Evolutionary conservation across 768 basidiomycete species (phyloP), one percentile per base, ranked within the genome.

Genomic region (Xerocomellus amylosporus): DNA sequence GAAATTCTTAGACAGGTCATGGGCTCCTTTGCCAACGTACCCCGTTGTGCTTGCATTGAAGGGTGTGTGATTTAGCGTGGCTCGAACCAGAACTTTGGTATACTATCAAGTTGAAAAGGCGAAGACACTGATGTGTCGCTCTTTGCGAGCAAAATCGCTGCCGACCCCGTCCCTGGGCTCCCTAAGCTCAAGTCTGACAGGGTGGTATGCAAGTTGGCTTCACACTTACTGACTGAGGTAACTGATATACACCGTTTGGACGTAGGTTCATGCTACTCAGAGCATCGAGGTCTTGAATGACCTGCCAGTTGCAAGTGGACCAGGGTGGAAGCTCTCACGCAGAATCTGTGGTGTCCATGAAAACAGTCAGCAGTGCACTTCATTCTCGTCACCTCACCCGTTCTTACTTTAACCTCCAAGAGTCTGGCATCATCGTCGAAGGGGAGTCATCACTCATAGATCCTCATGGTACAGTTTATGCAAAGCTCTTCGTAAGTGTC

Each of bases 1-100:
- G 46, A 38, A 8, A 24, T 15, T 8, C 37, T 14, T 55, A 88
- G 87, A 87, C 71, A 77, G 80, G 56, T 74, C 79, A 28, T 95
- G 88, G 71, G 75, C 86, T 14, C 82, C 90, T 3, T 76, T 94
- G 63, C 92, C 93, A 9, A 93, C 92, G 0, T 95, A 87, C 69
- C 91, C 92, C 2, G 89, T 91, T 15, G 88, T 90, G 0, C 78
- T 94, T 6, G 73, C 70, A 28, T 77, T 92, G 65, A 93, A 91
- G 72, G 86, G 81, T 79, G 22, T 22, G 65, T 56, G 14, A 20
- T 10, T 4, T 20, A 34, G 9, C 9, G 20, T 33, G 13, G 6
- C 13, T 26, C 19, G 7, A n/a, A 50, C 8, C 8, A 7, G 1
- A 12, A 9, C 10, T 37, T 13, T 36, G 28, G 0, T 3, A 8